Percentiles rank a stretch among this genome's conserved stretches.
These are phyloP conservation scores for Dissophora globulifera DNA, from an alignment of 192 early-diverging fungal genomes.

Conservation along the genomic window DNA sequence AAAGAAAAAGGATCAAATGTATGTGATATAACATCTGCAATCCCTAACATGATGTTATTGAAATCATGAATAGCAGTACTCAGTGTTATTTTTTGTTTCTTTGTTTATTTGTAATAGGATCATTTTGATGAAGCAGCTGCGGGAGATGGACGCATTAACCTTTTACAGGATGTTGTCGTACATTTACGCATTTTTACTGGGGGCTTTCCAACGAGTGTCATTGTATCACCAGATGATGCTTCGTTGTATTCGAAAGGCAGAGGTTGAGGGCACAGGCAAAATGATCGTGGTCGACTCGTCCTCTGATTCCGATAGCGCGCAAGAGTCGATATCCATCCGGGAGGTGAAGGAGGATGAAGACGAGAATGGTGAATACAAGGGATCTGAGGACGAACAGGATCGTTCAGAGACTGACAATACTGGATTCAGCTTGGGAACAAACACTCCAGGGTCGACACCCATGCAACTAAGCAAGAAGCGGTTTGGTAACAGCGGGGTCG, in stretches of 20 bases:
- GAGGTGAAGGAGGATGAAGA: conserved; percentile 25
- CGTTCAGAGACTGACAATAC: conserved; percentile 23
- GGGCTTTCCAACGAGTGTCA: conserved; percentile 75
- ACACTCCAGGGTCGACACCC: conserved; percentile 36
- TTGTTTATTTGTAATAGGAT: conserved; percentile 30
- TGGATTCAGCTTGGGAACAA: conserved; percentile 43
- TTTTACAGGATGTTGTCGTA: conserved; percentile 83
- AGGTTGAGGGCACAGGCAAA: conserved; percentile 52
- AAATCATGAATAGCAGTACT: no score
- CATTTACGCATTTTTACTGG: conserved; percentile 80
- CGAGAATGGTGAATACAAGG: conserved; percentile 13
- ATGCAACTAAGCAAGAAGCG: conserved; percentile 20
- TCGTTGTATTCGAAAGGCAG: conserved; percentile 69
- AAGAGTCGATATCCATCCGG: conserved; percentile 26
- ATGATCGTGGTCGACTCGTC: conserved; percentile 35
- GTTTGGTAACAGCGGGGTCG: not conserved
- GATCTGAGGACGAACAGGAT: conserved; percentile 11
- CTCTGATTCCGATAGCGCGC: conserved; percentile 35
- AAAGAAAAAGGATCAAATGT: conserved; percentile 52
- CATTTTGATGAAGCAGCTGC: conserved; percentile 74
- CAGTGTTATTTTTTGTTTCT: no score
- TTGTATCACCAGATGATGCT: conserved; percentile 79
- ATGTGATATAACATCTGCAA: not conserved
- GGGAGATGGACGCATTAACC: conserved; percentile 84
- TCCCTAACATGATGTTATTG: no score